A percentile compares a stretch with the other conserved stretches of the same genome.
Evolutionary conservation across 2,329 filamentous ascomycete species (phyloP).

Genomic region (Alternaria arborescens): DNA sequence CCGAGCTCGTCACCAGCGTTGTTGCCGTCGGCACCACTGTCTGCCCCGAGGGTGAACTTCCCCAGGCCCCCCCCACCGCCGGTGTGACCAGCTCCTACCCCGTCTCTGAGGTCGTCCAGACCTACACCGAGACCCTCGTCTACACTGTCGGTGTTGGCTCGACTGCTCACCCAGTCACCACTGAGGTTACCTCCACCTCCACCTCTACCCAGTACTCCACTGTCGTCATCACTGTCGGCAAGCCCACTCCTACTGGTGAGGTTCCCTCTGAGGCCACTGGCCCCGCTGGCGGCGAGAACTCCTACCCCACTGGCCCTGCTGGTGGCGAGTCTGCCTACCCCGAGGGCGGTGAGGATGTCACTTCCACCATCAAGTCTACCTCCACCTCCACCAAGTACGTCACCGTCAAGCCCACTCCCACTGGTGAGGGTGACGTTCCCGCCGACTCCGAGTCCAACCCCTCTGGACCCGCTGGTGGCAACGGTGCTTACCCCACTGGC

Average conservation of each 20-base stretch:
- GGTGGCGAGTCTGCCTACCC: slow-evolving; percentile 12
- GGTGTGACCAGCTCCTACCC: slow-evolving; percentile 30
- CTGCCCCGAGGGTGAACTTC: slow-evolving; percentile 46
- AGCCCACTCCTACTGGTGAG: slow-evolving; percentile 9
- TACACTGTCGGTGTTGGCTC: slow-evolving; percentile 53
- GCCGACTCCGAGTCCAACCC: slow-evolving; percentile 6
- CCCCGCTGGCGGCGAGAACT: slow-evolving; percentile 16
- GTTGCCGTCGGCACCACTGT: slow-evolving; percentile 55
- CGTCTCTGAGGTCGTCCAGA: slow-evolving; percentile 41
- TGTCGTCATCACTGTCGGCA: slow-evolving; percentile 35
- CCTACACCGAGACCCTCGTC: slow-evolving; percentile 54
- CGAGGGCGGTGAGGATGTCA: slow-evolving; percentile 38
- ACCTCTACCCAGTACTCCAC: slow-evolving; percentile 48
- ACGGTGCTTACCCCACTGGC: slow-evolving; percentile 13
- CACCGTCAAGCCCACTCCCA: slow-evolving; percentile 32
- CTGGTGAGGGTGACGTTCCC: slow-evolving; percentile 9
- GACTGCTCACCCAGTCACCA: slow-evolving; percentile 57
- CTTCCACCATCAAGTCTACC: slow-evolving; percentile 44
- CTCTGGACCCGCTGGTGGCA: slow-evolving; percentile 3
- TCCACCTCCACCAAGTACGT: slow-evolving; percentile 46
- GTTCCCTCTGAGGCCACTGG: slow-evolving; percentile 13
- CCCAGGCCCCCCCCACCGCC: slow-evolving; percentile 23
- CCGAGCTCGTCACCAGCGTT: slow-evolving; percentile 51
- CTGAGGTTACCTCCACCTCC: slow-evolving; percentile 41
- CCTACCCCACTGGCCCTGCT: slow-evolving; percentile 8